Evolutionary conservation across 257 asterid species (phyloP).

Genomic region (Solanum chilense): DNA sequence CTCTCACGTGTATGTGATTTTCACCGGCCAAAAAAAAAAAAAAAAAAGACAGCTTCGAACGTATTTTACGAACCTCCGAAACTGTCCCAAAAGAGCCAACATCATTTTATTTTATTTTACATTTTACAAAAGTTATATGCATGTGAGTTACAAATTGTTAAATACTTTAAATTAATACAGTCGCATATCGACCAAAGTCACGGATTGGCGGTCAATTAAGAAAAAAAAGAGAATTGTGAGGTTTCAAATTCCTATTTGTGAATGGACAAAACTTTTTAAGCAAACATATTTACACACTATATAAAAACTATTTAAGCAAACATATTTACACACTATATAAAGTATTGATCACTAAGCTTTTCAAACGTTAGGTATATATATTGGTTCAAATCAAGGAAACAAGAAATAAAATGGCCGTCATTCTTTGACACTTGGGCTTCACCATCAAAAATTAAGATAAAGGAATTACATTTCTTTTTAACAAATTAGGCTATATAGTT

Average conservation of each 20-base stretch:
- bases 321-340: neutral
- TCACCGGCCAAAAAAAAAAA: neutral
- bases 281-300: neutral
- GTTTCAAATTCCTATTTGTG: neutral
- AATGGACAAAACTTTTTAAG: neutral
- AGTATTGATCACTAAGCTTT: neutral
- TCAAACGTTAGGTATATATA: neutral
- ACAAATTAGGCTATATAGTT: neutral
- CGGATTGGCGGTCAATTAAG: neutral
- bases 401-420: neutral
- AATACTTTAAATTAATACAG: neutral
- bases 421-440: neutral
- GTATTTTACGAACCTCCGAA: neutral
- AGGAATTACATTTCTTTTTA: neutral
- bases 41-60: neutral
- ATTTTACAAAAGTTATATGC: neutral
- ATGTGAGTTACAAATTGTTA: neutral
- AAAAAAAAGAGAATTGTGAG: neutral
- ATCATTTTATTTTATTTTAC: neutral
- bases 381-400: neutral
- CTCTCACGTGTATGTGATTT: neutral
- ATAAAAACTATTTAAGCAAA: neutral
- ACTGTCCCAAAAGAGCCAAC: neutral
- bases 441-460: neutral
- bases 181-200: neutral